Conservation (phyloP, 2,329 filamentous ascomycete genomes). For the Pestalotiopsis sp. region DNA sequence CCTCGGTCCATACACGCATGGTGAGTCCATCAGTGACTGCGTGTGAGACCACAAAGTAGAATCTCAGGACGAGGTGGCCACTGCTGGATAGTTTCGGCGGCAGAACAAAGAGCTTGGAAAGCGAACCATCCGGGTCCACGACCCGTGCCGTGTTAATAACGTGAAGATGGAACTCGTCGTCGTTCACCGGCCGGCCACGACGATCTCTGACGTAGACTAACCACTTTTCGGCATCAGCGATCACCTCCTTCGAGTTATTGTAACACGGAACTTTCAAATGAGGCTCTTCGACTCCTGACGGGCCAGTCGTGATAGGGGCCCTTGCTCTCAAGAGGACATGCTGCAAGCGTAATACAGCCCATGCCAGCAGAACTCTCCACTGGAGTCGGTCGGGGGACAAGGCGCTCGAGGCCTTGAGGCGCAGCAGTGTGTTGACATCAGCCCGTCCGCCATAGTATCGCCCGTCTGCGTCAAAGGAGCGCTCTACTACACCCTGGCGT, state of each 20-base stretch:
- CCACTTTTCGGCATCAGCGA: constrained; percentile 13
- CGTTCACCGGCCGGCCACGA: constrained; percentile 14
- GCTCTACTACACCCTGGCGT: constrained; percentile 17
- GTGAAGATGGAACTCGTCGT: constrained; percentile 19
- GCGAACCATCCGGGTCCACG: constrained; percentile 16
- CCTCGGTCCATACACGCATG: constrained; percentile 17
- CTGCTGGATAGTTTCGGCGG: constrained; percentile 12
- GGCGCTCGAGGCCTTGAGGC: constrained; percentile 16
- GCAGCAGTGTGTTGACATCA: constrained; percentile 21
- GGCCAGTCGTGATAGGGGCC: constrained; percentile 1
- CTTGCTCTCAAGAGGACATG: constrained; percentile 18
- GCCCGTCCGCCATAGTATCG: constrained; percentile 23
- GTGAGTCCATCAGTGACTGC: constrained; percentile 25
- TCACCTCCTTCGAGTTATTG: constrained; percentile 10
- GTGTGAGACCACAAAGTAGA: constrained; percentile 22
- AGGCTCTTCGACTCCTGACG: background rate
- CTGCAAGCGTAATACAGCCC: constrained; percentile 19
- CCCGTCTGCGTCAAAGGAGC: constrained; percentile 25
- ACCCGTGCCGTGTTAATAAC: constrained; percentile 21
- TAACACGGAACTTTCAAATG: background rate
- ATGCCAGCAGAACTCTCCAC: constrained; percentile 20
- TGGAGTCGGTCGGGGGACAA: constrained; percentile 15
- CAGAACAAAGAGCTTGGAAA: constrained; percentile 21
- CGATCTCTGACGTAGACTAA: background rate
- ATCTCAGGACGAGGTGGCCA: constrained; percentile 13